These are phyloP conservation scores for Durusdinium trenchii DNA, from an alignment of 73 alveolate species.

Conservation along the genomic window DNA sequence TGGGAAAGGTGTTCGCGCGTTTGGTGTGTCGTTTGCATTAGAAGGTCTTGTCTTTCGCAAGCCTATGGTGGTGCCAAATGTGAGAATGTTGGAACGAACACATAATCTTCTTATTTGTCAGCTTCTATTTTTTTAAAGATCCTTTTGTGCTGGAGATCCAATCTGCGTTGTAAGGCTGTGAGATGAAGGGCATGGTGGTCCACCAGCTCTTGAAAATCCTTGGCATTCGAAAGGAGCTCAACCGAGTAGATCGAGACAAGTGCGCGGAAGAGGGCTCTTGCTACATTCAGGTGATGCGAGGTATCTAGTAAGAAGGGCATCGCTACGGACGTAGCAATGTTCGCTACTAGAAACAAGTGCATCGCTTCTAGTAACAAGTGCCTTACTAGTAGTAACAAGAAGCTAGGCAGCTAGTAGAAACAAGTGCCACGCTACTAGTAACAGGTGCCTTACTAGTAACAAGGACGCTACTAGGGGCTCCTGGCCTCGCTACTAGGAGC, in stretches of 20 bases:
- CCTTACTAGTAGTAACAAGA: no score
- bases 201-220: conserved; percentile 56
- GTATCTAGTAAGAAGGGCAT: neutral
- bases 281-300: neutral
- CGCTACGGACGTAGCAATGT: no score
- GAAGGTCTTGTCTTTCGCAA: neutral
- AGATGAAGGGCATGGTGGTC: conserved; percentile 56
- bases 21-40: neutral
- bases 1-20: neutral
- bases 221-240: conserved; percentile 65
- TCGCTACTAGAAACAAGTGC: no score
- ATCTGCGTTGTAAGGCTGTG: conserved; percentile 27
- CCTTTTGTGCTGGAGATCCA: neutral
- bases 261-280: neutral
- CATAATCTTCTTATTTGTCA: neutral
- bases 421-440: no score
- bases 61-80: neutral
- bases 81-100: neutral
- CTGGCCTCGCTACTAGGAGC: no score
- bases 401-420: no score
- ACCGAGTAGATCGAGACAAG: conserved; percentile 68
- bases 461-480: no score
- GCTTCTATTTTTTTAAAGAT: neutral
- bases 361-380: no score
- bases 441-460: no score